Base-by-base conservation (phyloP, 2,329 filamentous ascomycete species). In the Arachnomyces sp. region DNA sequence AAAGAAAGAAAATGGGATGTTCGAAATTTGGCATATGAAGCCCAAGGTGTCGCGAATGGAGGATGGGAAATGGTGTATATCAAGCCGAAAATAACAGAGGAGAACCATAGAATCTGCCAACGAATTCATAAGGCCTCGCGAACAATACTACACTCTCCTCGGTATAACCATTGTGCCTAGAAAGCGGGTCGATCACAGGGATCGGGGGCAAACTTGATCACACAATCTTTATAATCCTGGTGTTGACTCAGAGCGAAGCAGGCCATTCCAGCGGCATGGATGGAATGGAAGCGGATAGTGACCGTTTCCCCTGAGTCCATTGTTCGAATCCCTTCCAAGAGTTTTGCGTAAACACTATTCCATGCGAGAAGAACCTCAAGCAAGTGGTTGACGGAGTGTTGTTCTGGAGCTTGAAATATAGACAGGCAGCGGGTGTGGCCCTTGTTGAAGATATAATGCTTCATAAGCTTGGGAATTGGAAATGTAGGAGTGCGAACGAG, bases 401-500 rank as follows among this genome's bases (percentile, higher is more conserved):
- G 40, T 3, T 39, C 30, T 4, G 43, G 31, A 11, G 48, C 39
- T 3, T 38, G 34, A 8, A 44, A 25, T 7, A 60, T 43, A 2
- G 46, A 44, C 16, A 60, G n/a, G 18, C 47, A 54, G 7, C 57
- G 54, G 3, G 53, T 59, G 25, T 54, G 44, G 7, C 52, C 52
- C 18, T 49, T 31, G 1, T 51, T 31, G 9, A 44, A 36, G 12
- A 59, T 49, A 30, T 52, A 39, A 2, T 38, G 18, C 17, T 49
- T 41, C 40, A 57, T 52, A 2, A 44, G 39, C 7, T 41, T 40
- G 0, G 52, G 36, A 13, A 59, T 57, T 4, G 57, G 57, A 28
- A 57, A 59, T 3, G 56, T 60, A 1, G 57, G 53, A 5, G 56
- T 59, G 31, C 50, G 42, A 12, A 55, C 49, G 7, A 55, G 48